Percentiles rank a stretch among this genome's conserved stretches.
These are phyloP conservation scores for Juncus inflexus DNA, from an alignment of 176 grass and related monocot genomes.

Conservation along the genomic window DNA sequence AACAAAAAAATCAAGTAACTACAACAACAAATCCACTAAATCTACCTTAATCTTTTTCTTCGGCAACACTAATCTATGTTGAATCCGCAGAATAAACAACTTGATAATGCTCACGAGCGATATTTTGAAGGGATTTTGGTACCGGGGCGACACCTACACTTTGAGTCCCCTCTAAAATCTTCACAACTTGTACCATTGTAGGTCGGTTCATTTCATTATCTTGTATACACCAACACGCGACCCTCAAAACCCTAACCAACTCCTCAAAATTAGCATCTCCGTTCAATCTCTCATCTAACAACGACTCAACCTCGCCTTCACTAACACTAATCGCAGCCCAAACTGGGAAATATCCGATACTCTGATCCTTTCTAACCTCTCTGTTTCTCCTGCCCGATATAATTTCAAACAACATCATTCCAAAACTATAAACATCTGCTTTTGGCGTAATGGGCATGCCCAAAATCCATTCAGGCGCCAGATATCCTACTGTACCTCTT, in stretches of 20 bases:
- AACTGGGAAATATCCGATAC: slow-evolving; percentile 33
- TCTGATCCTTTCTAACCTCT: slow-evolving; percentile 4
- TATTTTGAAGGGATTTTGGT: slow-evolving; percentile 28
- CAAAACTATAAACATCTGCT: slow-evolving; percentile 50
- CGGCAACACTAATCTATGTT: background rate
- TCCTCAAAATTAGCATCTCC: slow-evolving; percentile 23
- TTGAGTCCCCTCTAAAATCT: slow-evolving; percentile 35
- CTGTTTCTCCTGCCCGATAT: slow-evolving; percentile 44
- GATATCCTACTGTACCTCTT: slow-evolving; percentile 46
- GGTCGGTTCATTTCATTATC: slow-evolving; percentile 20
- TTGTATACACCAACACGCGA: slow-evolving; percentile 46
- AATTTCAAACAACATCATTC: slow-evolving; percentile 50
- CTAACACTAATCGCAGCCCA: slow-evolving; percentile 29
- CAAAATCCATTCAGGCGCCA: slow-evolving; percentile 48
- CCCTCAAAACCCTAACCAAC: slow-evolving; percentile 30
- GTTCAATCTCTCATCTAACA: slow-evolving; percentile 39
- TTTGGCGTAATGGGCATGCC: slow-evolving; percentile 35
- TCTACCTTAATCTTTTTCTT: too few relatives aligned
- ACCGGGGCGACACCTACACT: slow-evolving; percentile 12
- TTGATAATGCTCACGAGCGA: slow-evolving; percentile 15
- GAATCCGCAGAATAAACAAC: background rate
- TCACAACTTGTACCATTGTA: slow-evolving; percentile 35
- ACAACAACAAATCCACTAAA: too few relatives aligned
- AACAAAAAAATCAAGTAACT: too few relatives aligned
- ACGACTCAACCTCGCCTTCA: slow-evolving; percentile 22